A percentile compares a stretch with the other conserved stretches of the same genome.
Evolutionary conservation across 2,329 filamentous ascomycete species (phyloP).

Genomic region (Colletotrichum graminicola): DNA sequence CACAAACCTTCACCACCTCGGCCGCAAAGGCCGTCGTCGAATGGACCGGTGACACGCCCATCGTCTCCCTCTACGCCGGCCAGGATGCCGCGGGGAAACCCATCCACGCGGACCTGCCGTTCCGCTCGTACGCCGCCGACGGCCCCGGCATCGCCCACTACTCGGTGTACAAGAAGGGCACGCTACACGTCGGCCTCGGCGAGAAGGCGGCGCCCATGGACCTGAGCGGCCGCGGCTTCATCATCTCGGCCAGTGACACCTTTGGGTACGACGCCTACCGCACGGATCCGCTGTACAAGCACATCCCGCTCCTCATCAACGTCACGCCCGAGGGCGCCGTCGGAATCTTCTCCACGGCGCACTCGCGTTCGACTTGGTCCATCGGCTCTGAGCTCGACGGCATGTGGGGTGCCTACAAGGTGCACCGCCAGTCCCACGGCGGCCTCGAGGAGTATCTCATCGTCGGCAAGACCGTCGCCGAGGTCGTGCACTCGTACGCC

Average conservation of each 20-base stretch:
- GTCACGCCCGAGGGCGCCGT: conserved; percentile 73
- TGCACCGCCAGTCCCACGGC: conserved; percentile 78
- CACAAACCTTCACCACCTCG: conserved; percentile 49
- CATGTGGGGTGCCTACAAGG: conserved; percentile 81
- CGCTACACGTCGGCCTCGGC: conserved; percentile 77
- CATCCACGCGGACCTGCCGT: conserved; percentile 72
- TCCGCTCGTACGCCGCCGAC: conserved; percentile 75
- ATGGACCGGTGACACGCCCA: conserved; percentile 67
- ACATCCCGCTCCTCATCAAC: conserved; percentile 79
- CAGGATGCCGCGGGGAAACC: conserved; percentile 62
- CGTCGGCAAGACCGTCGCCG: conserved; percentile 73
- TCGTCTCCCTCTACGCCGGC: conserved; percentile 63
- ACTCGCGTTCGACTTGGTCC: conserved; percentile 73
- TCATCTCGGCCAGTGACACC: conserved; percentile 76
- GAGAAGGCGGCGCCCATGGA: conserved; percentile 82
- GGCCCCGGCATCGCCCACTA: conserved; percentile 74
- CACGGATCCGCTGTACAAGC: conserved; percentile 81
- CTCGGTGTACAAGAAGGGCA: conserved; percentile 70
- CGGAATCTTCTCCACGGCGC: conserved; percentile 75
- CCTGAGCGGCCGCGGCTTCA: conserved; percentile 74
- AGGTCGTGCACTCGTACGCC: conserved; percentile 75
- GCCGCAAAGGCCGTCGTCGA: conserved; percentile 63
- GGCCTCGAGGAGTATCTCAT: conserved; percentile 79
- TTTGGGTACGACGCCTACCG: conserved; percentile 80
- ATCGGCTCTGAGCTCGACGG: conserved; percentile 81